A percentile compares a stretch with the other conserved stretches of the same genome.
Conservation (phyloP, 352 stramenopile genomes). For the Globisporangium recalcitrans region DNA sequence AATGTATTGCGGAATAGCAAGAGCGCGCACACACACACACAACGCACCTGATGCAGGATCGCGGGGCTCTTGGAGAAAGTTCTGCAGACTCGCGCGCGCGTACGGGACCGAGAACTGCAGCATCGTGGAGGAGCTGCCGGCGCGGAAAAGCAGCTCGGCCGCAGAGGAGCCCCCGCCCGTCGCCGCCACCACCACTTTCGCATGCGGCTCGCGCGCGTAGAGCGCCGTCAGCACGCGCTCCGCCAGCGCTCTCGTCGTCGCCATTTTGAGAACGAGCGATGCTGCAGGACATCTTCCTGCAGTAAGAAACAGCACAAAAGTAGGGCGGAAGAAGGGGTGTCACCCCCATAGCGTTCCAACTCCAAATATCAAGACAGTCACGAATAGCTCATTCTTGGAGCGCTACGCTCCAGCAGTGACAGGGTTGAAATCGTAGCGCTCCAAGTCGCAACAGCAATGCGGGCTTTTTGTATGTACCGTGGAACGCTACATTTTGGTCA, state of each 20-base stretch:
- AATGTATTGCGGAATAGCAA: no score
- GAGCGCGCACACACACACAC: neutral
- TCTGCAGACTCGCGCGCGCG: slow-evolving; percentile 49
- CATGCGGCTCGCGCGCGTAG: slow-evolving; percentile 40
- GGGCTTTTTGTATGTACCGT: no score
- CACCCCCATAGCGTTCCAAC: no score
- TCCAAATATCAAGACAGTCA: no score
- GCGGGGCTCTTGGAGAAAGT: slow-evolving; percentile 31
- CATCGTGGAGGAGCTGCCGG: slow-evolving; percentile 67
- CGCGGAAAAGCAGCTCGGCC: slow-evolving; percentile 40
- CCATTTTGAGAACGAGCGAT: neutral
- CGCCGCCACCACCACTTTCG: slow-evolving; percentile 51
- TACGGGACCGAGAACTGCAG: slow-evolving; percentile 67
- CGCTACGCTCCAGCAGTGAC: no score
- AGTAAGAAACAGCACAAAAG: no score
- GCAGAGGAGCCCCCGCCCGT: slow-evolving; percentile 52
- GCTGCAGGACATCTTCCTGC: no score
- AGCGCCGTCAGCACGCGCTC: slow-evolving; percentile 52
- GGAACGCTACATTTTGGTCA: no score
- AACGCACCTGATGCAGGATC: slow-evolving; percentile 7
- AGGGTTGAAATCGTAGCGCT: no score
- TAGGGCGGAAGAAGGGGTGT: no score
- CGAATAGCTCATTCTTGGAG: no score
- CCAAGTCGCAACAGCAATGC: no score
- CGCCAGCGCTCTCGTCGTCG: slow-evolving; percentile 19